phyloP scores from a whole-genome alignment of 306 rosid genomes.

The Sechiopsis laciniata region DNA sequence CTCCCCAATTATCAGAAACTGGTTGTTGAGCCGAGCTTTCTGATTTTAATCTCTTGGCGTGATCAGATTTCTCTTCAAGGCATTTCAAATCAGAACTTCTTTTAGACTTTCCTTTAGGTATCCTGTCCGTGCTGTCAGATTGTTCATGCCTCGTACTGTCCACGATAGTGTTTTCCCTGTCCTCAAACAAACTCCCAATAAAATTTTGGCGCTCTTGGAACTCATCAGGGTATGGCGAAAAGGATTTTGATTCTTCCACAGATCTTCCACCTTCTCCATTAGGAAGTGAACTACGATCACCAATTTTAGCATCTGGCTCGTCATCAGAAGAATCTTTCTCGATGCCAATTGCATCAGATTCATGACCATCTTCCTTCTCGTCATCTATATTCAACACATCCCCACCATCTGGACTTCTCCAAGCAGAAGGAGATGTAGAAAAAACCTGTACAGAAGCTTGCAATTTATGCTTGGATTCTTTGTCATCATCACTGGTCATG shows the following conservation, averaged over 20 bases:
- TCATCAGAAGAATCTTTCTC: conserved; percentile 51
- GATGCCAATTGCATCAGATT: conserved; percentile 57
- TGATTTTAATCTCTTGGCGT: conserved; percentile 51
- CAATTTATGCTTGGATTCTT: conserved; percentile 52
- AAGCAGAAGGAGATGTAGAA: conserved; percentile 33
- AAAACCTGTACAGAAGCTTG: conserved; percentile 47
- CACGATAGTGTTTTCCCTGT: conserved; percentile 43
- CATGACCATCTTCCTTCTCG: conserved; percentile 66
- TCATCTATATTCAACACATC: conserved; percentile 41
- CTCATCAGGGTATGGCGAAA: conserved; percentile 48
- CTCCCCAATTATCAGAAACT: conserved; percentile 45
- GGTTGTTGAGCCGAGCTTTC: conserved; percentile 36
- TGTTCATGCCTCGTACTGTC: conserved; percentile 51
- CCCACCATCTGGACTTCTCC: conserved; percentile 50
- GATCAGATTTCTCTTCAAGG: conserved; percentile 44
- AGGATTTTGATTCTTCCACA: conserved; percentile 36
- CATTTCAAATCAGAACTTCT: conserved; percentile 48
- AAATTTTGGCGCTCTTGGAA: conserved; percentile 50
- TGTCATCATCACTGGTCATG: conserved; percentile 96
- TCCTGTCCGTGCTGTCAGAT: conserved; percentile 64
- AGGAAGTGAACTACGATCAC: conserved; percentile 25
- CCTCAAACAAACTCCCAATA: conserved; percentile 66
- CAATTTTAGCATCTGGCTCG: conserved; percentile 44
- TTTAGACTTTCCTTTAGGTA: conserved; percentile 55
- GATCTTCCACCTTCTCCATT: conserved; percentile 30